A percentile compares a stretch with the other conserved stretches of the same genome.
These are phyloP conservation scores for Xylaria multiplex DNA, from an alignment of 2,329 filamentous ascomycete species.

Conservation along the genomic window DNA sequence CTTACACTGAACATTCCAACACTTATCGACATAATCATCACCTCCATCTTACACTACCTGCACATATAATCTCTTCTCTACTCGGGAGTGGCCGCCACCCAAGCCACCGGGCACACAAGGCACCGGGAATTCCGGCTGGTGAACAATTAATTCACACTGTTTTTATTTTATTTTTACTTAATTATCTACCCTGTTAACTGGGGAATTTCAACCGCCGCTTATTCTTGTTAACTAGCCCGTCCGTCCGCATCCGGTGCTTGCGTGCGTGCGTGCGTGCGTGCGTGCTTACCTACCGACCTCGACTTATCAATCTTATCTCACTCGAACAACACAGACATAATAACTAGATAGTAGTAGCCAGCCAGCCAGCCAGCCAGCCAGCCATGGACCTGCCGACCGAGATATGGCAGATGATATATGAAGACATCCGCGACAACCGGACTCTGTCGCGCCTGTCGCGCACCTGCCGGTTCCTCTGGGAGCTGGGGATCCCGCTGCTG, in stretches of 20 bases:
- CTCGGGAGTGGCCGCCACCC: conserved; percentile 5
- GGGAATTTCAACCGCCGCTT: not conserved
- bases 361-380: no score
- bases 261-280: not conserved
- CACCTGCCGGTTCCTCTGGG: conserved; percentile 38
- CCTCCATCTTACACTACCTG: not conserved
- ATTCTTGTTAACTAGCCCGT: not conserved
- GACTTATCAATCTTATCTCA: not conserved
- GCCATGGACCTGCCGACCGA: conserved; percentile 39
- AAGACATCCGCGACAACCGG: conserved; percentile 33
- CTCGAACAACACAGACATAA: not conserved
- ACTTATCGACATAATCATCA: not conserved
- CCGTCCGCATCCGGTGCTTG: not conserved
- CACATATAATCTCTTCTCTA: not conserved
- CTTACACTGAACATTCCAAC: not conserved
- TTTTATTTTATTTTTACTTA: not conserved
- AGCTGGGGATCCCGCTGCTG: conserved; percentile 35
- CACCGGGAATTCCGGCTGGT: not conserved
- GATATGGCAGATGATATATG: conserved; percentile 40
- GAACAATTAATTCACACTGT: not conserved
- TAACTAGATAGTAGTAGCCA: no score
- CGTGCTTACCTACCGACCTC: conserved; percentile 1
- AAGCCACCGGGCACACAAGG: conserved; percentile 10
- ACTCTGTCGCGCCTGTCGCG: conserved; percentile 34
- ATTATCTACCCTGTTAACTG: not conserved